phyloP scores from a whole-genome alignment of 2,329 filamentous ascomycete genomes.

The Epichloe amarillans region DNA sequence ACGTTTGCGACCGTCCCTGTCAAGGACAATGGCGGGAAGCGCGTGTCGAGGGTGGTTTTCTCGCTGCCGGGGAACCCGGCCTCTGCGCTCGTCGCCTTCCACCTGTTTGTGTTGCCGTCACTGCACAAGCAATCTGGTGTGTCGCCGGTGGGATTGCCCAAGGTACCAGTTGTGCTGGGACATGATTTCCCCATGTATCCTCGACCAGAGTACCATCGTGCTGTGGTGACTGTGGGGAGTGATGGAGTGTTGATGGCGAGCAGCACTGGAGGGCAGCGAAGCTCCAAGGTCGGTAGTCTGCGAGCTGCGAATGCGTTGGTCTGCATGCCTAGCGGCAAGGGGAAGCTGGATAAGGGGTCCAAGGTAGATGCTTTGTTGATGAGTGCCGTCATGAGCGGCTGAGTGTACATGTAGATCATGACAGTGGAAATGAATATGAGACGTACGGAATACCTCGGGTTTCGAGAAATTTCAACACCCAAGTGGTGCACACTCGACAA shows the following conservation, averaged over 20 bases:
- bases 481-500: too few relatives aligned
- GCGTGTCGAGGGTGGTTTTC: conserved; percentile 62
- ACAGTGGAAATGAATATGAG: background rate
- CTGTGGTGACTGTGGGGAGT: conserved; percentile 48
- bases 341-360: conserved; percentile 52
- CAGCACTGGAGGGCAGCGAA: conserved; percentile 83
- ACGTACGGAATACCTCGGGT: background rate
- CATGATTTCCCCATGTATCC: conserved; percentile 64
- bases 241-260: conserved; percentile 60
- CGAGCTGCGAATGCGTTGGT: conserved; percentile 79
- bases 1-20: conserved; percentile 83
- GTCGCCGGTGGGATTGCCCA: conserved; percentile 53
- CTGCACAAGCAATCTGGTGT: conserved; percentile 67
- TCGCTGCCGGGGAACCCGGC: conserved; percentile 89
- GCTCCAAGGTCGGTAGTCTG: conserved; percentile 78
- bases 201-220: conserved; percentile 88
- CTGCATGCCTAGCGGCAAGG: conserved; percentile 54
- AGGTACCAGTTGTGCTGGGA: conserved; percentile 55
- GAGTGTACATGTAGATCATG: background rate
- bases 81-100: conserved; percentile 81
- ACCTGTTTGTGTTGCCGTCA: conserved; percentile 83
- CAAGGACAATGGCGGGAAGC: conserved; percentile 43
- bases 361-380: conserved; percentile 71
- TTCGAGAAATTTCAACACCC: too few relatives aligned
- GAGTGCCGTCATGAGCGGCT: conserved; percentile 29